phyloP scores from a whole-genome alignment of 78 protist genomes.

The Dictyostelium capitatum region DNA sequence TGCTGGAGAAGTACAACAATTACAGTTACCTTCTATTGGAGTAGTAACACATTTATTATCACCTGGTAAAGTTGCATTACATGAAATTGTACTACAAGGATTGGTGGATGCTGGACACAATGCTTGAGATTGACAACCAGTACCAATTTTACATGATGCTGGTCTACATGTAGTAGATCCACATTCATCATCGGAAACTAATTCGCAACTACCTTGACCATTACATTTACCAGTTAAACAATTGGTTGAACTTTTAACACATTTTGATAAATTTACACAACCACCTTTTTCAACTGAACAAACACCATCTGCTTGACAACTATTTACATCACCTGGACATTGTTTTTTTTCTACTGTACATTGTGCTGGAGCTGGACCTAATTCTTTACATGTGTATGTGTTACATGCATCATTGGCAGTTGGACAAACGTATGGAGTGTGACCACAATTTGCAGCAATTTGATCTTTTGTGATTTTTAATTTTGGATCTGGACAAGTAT shows the following conservation, averaged over 20 bases:
- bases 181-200: background rate
- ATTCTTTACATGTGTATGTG: background rate
- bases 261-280: background rate
- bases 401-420: background rate
- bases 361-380: background rate
- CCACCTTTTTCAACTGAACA: background rate
- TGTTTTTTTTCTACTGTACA: background rate
- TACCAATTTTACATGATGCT: background rate
- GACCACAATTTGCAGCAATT: background rate
- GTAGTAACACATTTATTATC: background rate
- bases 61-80: background rate
- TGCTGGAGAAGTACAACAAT: background rate
- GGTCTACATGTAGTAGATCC: background rate
- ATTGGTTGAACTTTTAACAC: background rate
- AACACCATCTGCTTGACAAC: background rate
- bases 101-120: background rate
- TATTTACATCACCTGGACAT: background rate
- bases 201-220: background rate
- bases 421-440: background rate
- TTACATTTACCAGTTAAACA: background rate
- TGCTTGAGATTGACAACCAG: background rate
- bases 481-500: slow-evolving; percentile 30
- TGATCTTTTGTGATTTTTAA: background rate
- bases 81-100: background rate
- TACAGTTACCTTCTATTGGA: background rate